Evolutionary conservation across 441 rosid genomes (phyloP), one percentile per base, ranked within the genome.

Genomic region (Jatropha podagrica): DNA sequence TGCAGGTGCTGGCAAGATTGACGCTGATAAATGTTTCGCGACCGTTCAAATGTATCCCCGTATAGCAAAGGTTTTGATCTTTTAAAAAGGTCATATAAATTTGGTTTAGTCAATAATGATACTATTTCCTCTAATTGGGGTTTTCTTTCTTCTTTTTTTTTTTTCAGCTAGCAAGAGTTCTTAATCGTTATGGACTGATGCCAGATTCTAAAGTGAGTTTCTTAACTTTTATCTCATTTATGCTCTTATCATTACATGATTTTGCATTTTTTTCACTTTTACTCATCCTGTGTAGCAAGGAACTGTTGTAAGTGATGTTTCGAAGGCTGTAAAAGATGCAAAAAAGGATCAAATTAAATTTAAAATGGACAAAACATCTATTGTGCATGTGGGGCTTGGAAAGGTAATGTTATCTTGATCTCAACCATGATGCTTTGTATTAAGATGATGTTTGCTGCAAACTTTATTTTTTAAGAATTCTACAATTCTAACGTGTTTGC

Each of bases 331-430:
- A 63, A 88, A 83, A 81, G 96, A 91, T 49, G 99, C 95, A 38
- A 91, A 91, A 77, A 85, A 84, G 79, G 90, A 92, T 80, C 93
- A 89, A 62, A 81, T 92, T 69, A 89, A 90, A 75, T 96, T 88
- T 82, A 92, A 85, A 84, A 96, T 94, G 97, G 98, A 96, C 82
- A 96, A 92, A 78, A 81, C 97, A 76, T 87, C 98, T 3, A 94
- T 90, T 70, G 95, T 94, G 71, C 98, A 96, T 78, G 92, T 89
- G 3, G 97, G 97, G 61, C 92, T 96, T 65, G 98, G 99, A 79
- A 94, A 96, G 98, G 98, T 92, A 73, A 65, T 18, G 64, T 55
- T 72, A 32, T 75, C 82, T 73, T 64, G 59, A 72, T 49, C 38
- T 62, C 20, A 62, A 56, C 55, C 49, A 71, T 54, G 14, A 27